Base-by-base conservation (phyloP, 2,329 filamentous ascomycete genomes). In the Diaporthe velutina region DNA sequence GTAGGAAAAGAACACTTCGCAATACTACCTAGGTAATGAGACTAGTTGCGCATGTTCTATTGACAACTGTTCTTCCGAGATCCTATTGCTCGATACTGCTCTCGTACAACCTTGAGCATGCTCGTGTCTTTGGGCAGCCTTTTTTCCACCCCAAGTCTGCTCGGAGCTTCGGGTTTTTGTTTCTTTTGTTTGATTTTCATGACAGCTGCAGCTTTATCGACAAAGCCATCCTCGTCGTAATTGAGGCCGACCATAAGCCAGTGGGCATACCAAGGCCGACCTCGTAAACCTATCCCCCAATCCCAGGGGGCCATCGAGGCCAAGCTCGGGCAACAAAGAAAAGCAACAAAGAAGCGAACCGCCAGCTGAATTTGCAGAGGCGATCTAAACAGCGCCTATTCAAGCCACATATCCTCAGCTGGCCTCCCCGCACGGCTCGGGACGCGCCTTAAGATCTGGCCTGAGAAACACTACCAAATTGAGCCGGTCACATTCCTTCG, bases 81-180 rank as follows among this genome's bases (percentile, higher is more conserved):
- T n/a, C n/a, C n/a, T n/a, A n/a, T n/a, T n/a, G n/a, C n/a, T n/a
- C n/a, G n/a, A n/a, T n/a, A n/a, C n/a, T n/a, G n/a, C n/a, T n/a
- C n/a, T n/a, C n/a, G n/a, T n/a, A n/a, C n/a, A n/a, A 5, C 38
- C 40, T 42, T 42, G 40, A 42, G 40, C 40, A 19, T 19, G 40
- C 19, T 6, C 3, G 2, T 17, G 1, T 4, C 40, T 1, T 42
- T 42, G 40, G 0, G 3, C 15, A 1, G 15, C 40, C 40, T 42
- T 19, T 0, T 17, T 42, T 4, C 0, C 40, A 19, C 40, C 8
- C 19, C 0, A 6, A 1, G 19, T 19, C 4, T 42, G 4, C 1
- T 19, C 10, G 1, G 40, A 42, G 15, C 40, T 42, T 7, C 0
- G 15, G 5, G 40, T 1, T 7, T 19, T n/a, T n/a, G n/a, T n/a